These are phyloP conservation scores for Setomelanomma holmii DNA, from an alignment of 2,329 filamentous ascomycete genomes.

Conservation along the genomic window DNA sequence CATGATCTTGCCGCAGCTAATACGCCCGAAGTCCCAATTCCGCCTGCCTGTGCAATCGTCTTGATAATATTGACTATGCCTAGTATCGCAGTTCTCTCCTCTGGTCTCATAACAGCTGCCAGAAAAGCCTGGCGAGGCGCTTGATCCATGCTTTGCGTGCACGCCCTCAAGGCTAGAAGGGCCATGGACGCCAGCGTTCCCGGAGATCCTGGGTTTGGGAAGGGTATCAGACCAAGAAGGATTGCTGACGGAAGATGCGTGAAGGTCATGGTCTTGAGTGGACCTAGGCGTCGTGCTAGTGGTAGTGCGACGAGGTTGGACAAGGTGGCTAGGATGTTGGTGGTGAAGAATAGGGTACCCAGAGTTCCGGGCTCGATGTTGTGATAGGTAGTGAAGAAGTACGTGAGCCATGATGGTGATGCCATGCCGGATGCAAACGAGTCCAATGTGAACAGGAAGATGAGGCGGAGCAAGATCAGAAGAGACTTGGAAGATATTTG, in stretches of 20 bases:
- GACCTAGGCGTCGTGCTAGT: conserved; percentile 66
- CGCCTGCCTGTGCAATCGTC: conserved; percentile 24
- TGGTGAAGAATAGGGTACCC: conserved; percentile 57
- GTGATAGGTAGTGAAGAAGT: conserved; percentile 64
- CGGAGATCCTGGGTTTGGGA: conserved; percentile 4
- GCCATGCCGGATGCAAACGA: conserved; percentile 72
- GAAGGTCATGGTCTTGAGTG: conserved; percentile 49
- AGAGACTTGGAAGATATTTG: conserved; percentile 62
- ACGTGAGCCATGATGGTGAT: conserved; percentile 51
- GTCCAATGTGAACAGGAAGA: conserved; percentile 69
- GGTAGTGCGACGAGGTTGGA: conserved; percentile 63
- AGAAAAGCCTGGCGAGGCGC: conserved; percentile 30
- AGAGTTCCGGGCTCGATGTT: conserved; percentile 56
- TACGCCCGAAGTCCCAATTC: conserved; percentile 18
- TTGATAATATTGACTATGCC: conserved; percentile 30
- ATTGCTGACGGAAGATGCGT: conserved; percentile 32
- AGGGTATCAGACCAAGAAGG: conserved; percentile 23
- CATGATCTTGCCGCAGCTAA: conserved; percentile 17
- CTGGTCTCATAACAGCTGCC: conserved; percentile 12
- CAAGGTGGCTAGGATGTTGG: conserved; percentile 51
- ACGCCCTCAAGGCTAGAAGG: conserved; percentile 20
- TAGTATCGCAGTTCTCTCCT: conserved; percentile 27
- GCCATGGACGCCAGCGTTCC: conserved; percentile 15
- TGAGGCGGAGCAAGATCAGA: conserved; percentile 63
- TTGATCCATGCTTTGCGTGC: conserved; percentile 31